Conservation (phyloP, 495 filamentous ascomycete genomes). For the Penicillium alfredii region DNA sequence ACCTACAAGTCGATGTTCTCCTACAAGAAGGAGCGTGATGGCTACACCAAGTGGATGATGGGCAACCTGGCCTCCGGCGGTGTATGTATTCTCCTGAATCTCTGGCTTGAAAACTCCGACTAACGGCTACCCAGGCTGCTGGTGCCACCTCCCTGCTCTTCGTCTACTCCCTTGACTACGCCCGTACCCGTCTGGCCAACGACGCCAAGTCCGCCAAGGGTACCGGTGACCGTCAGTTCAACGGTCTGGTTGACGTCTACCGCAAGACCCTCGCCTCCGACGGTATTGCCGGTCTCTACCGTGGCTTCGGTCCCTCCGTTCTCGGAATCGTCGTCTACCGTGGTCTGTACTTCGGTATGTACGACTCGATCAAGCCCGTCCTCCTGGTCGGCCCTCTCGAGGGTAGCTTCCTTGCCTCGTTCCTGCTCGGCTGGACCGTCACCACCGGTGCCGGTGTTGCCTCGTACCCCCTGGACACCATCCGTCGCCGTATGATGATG, state of each 20-base stretch:
- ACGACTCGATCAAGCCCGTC: slow-evolving; percentile 99
- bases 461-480: slow-evolving; percentile 98
- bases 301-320: slow-evolving; percentile 99
- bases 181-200: slow-evolving; percentile 99
- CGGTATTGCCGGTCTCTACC: slow-evolving; percentile 98
- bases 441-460: slow-evolving; percentile 99
- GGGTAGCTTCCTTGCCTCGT: slow-evolving; percentile 98
- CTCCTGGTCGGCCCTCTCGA: slow-evolving; percentile 85
- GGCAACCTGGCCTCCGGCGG: slow-evolving; percentile 99
- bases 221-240: slow-evolving; percentile 98
- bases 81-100: slow-evolving; percentile 56
- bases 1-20: slow-evolving; percentile 99
- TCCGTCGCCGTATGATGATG: slow-evolving; percentile 99
- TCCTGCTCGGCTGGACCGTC: slow-evolving; percentile 97
- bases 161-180: slow-evolving; percentile 99
- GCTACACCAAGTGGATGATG: slow-evolving; percentile 98
- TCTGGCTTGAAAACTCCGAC: background rate
- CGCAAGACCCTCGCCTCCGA: slow-evolving; percentile 98
- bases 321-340: slow-evolving; percentile 99
- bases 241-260: slow-evolving; percentile 98
- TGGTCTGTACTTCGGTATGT: slow-evolving; percentile 99
- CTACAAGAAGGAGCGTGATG: slow-evolving; percentile 99
- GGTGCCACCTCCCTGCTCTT: slow-evolving; percentile 99
- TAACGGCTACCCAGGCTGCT: slow-evolving; percentile 63
- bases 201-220: slow-evolving; percentile 95